Evolutionary conservation across 768 basidiomycete species (phyloP).

Genomic region (Russula ochroleuca): DNA sequence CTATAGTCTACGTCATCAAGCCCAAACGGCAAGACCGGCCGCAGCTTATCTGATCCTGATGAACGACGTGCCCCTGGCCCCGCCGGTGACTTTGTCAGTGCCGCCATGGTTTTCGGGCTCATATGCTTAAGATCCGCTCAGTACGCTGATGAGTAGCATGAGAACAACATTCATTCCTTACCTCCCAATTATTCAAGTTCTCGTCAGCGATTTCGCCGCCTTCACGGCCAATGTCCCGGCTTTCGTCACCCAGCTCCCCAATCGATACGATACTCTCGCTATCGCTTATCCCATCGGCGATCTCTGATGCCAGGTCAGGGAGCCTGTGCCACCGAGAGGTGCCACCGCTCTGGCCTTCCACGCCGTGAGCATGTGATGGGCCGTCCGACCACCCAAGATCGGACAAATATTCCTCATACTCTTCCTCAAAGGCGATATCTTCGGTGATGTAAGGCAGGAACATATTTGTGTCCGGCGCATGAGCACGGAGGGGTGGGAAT

Average conservation of each 20-base stretch:
- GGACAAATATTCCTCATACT: conserved; percentile 95
- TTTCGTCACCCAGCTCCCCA: conserved; percentile 80
- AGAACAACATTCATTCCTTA: conserved; percentile 37
- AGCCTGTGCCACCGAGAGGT: conserved; percentile 79
- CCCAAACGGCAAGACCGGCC: conserved; percentile 75
- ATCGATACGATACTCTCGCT: conserved; percentile 91
- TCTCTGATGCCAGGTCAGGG: conserved; percentile 71
- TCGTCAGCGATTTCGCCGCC: conserved; percentile 65
- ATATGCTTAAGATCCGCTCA: conserved; percentile 60
- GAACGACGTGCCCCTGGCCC: conserved; percentile 62
- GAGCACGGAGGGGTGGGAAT: conserved; percentile 89
- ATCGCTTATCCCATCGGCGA: conserved; percentile 88
- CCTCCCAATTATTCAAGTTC: conserved; percentile 96
- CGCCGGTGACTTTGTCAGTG: conserved; percentile 86
- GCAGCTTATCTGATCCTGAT: conserved; percentile 69
- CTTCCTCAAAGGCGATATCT: conserved; percentile 91
- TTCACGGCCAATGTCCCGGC: conserved; percentile 56
- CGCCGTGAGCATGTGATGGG: conserved; percentile 36
- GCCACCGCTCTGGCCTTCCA: conserved; percentile 37
- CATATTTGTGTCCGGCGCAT: conserved; percentile 75
- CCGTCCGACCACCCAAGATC: conserved; percentile 75
- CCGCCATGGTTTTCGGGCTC: conserved; percentile 93
- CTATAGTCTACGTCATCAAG: conserved; percentile 76
- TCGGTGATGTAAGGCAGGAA: conserved; percentile 91
- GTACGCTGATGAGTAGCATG: conserved; percentile 2